Conservation (phyloP, 1,284 basidiomycete species). For the Trichosporon sp. region DNA sequence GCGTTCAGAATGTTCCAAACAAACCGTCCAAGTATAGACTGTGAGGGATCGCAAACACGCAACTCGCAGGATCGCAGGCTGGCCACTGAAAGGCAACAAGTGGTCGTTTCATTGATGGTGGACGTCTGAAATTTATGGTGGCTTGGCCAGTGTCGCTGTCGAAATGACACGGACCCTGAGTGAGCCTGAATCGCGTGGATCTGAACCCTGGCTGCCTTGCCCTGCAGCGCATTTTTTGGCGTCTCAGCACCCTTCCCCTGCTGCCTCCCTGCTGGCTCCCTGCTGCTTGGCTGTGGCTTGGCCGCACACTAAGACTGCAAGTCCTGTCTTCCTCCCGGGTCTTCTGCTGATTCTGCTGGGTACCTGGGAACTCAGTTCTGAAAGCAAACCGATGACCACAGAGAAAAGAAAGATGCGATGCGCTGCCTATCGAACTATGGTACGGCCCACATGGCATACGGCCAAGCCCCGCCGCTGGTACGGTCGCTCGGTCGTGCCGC, state of each 20-base stretch:
- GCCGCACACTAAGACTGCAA: neutral
- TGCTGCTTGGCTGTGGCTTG: conserved; percentile 7
- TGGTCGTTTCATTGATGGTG: neutral
- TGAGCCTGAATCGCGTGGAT: conserved; percentile 4
- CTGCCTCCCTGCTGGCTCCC: neutral
- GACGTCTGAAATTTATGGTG: neutral
- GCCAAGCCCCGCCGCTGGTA: neutral
- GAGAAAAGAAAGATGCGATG: too few relatives aligned
- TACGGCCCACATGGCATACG: neutral
- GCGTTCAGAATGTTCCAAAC: neutral
- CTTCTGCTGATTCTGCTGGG: neutral
- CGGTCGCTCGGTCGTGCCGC: too few relatives aligned
- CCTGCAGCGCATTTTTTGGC: conserved; percentile 13
- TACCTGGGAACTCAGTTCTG: neutral
- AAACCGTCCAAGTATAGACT: too few relatives aligned
- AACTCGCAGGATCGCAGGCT: too few relatives aligned
- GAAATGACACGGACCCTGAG: conserved; percentile 5
- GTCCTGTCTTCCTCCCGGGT: neutral
- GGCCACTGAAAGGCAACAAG: too few relatives aligned
- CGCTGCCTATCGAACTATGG: too few relatives aligned
- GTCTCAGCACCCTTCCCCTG: neutral
- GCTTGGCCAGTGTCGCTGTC: neutral
- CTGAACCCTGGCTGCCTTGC: neutral
- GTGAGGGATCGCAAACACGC: too few relatives aligned
- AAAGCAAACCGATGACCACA: too few relatives aligned